Evolutionary conservation across 1,284 basidiomycete genomes (phyloP).

Genomic region (Neotropicomus parvogracilis): DNA sequence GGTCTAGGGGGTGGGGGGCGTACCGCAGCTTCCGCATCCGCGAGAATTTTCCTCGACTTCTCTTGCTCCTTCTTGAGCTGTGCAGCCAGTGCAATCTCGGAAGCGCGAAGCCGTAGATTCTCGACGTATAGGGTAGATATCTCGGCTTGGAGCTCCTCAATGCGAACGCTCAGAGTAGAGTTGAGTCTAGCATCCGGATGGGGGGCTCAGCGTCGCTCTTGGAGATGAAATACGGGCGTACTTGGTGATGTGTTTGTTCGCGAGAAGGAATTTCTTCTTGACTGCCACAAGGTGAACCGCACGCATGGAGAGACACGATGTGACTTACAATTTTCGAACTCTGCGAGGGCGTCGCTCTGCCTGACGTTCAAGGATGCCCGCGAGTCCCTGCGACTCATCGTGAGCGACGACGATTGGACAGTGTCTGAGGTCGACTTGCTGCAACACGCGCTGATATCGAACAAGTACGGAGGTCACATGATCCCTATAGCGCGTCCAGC

Average conservation of each 20-base stretch:
- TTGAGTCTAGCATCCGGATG: constrained; percentile 55
- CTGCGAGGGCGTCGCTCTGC: constrained; percentile 74
- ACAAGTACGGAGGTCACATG: constrained; percentile 30
- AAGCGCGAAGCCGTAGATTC: constrained; percentile 74
- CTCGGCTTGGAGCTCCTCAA: constrained; percentile 79
- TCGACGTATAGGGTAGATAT: constrained; percentile 75
- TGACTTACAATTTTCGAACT: constrained; percentile 76
- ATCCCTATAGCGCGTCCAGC: constrained; percentile 24
- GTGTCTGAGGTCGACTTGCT: constrained; percentile 20
- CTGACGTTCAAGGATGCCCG: constrained; percentile 62
- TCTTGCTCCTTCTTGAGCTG: constrained; percentile 76
- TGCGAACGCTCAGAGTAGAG: constrained; percentile 73
- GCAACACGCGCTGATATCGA: constrained; percentile 36
- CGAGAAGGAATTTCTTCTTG: constrained; percentile 85
- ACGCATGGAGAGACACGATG: constrained; percentile 2
- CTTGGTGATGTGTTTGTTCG: constrained; percentile 88
- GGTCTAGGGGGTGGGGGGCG: constrained; percentile 28
- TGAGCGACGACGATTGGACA: constrained; percentile 39
- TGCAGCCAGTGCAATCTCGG: constrained; percentile 68
- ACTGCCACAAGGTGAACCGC: constrained; percentile 44
- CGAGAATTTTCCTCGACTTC: constrained; percentile 65
- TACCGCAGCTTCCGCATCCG: constrained; percentile 71
- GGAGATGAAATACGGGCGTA: constrained; percentile 31
- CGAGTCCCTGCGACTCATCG: constrained; percentile 79
- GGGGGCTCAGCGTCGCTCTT: constrained; percentile 11